Evolutionary conservation across 2,329 filamentous ascomycete genomes (phyloP).

Genomic region (Botrytis sinoallii): DNA sequence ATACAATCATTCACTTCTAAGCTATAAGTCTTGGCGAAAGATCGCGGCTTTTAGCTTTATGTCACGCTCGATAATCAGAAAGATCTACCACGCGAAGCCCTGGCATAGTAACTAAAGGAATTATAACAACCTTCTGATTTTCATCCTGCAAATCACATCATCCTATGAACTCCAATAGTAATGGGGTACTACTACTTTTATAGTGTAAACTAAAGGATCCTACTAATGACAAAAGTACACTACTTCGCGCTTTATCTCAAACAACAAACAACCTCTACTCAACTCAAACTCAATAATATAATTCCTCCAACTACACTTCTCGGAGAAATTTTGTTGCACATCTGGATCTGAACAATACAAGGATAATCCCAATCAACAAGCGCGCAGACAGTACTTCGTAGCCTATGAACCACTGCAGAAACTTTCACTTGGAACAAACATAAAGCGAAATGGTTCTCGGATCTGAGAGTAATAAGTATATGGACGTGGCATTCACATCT

Average conservation of each 20-base stretch:
- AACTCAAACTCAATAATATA: not conserved
- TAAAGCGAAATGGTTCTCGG: not conserved
- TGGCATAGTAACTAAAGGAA: not conserved
- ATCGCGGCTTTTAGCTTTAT: not conserved
- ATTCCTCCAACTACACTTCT: not conserved
- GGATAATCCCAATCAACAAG: not conserved
- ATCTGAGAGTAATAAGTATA: not conserved
- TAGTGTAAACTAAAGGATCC: not conserved
- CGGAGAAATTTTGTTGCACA: not conserved
- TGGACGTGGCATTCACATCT: too few species aligned
- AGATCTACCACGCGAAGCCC: not conserved
- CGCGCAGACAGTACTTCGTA: not conserved
- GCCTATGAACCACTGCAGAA: not conserved
- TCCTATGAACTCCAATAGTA: not conserved
- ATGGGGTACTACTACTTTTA: not conserved
- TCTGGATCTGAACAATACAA: not conserved
- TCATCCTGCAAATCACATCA: not conserved
- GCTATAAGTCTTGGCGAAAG: not conserved
- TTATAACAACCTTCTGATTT: not conserved
- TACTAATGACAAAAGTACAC: not conserved
- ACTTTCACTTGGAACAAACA: rapidly evolving
- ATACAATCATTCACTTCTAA: not conserved
- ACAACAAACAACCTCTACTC: too few species aligned
- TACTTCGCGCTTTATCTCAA: too few species aligned
- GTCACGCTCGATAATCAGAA: not conserved